Evolutionary conservation across 139 green algal genomes (phyloP).

Genomic region (Limnomonas spitsbergensis): DNA sequence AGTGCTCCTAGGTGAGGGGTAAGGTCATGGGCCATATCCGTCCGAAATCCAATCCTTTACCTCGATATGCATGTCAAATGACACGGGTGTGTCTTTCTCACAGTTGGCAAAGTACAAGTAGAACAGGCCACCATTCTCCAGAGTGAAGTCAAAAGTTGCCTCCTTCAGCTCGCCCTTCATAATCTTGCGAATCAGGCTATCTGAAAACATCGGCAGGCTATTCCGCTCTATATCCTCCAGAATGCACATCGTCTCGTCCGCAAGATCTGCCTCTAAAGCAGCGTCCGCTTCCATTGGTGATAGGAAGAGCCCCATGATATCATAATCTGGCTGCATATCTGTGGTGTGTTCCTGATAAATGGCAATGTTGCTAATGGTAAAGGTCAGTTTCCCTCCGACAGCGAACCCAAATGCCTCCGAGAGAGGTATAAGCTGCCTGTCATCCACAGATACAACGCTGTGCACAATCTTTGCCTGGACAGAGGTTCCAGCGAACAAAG

Average conservation of each 20-base stretch:
- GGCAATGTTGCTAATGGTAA: constrained; percentile 45
- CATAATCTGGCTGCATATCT: constrained; percentile 7
- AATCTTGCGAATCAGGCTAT: constrained; percentile 30
- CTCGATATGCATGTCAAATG: constrained; percentile 53
- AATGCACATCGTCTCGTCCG: constrained; percentile 43
- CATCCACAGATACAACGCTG: constrained; percentile 43
- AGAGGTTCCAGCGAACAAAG: too few species aligned
- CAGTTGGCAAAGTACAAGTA: constrained; percentile 91
- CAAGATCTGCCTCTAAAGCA: constrained; percentile 27
- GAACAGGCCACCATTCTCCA: constrained; percentile 36
- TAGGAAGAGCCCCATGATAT: constrained; percentile 55
- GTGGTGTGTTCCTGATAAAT: constrained; percentile 36
- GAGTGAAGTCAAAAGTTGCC: constrained; percentile 25
- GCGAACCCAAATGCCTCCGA: constrained; percentile 66
- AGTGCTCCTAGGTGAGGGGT: too few species aligned
- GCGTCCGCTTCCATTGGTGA: constrained; percentile 13
- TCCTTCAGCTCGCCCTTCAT: background rate
- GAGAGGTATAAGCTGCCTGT: constrained; percentile 55
- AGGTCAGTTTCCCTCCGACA: constrained; percentile 39
- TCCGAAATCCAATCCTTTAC: too few species aligned
- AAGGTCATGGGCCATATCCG: too few species aligned
- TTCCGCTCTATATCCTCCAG: constrained; percentile 23
- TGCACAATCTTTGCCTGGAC: too few species aligned
- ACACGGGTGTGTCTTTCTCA: constrained; percentile 61
- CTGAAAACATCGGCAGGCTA: constrained; percentile 45